A percentile compares a stretch with the other conserved stretches of the same genome.
Conservation (phyloP, 805 yeast genomes). For the Yamadazyma paraphyllophila region DNA sequence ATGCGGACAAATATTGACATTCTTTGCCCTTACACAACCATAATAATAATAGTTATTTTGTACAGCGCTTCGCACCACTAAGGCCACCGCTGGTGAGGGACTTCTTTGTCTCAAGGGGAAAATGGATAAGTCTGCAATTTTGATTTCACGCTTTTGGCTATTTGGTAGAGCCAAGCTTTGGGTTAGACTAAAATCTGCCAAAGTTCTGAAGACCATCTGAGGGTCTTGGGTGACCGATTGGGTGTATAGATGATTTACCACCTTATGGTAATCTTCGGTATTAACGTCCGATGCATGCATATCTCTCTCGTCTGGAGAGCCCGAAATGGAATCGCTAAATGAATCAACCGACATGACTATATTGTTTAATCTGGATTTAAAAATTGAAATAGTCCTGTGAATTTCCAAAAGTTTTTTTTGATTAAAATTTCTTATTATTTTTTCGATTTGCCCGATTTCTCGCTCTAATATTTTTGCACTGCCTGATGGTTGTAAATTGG, state of each 20-base stretch:
- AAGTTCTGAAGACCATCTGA: conserved; percentile 23
- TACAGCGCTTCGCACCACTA: conserved; percentile 6
- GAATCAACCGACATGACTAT: background rate
- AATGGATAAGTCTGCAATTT: conserved; percentile 19
- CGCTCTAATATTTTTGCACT: no score
- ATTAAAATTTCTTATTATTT: background rate
- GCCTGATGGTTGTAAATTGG: no score
- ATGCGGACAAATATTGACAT: conserved; percentile 28
- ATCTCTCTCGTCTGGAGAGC: background rate
- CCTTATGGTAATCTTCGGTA: conserved; percentile 14
- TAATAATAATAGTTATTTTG: conserved; percentile 11
- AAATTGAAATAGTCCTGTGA: no score
- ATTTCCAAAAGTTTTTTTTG: background rate
- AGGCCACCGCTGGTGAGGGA: conserved; percentile 7
- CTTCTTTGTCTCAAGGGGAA: conserved; percentile 9
- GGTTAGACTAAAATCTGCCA: conserved; percentile 24
- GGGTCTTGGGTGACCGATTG: background rate
- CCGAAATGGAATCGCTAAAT: background rate
- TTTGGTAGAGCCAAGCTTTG: conserved; percentile 21
- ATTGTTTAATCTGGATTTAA: no score
- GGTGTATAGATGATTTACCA: conserved; percentile 16
- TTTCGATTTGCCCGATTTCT: no score
- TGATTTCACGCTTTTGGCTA: conserved; percentile 24
- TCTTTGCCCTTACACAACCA: conserved; percentile 22
- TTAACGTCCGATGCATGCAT: background rate